These are phyloP conservation scores for Raddia guianensis DNA, from an alignment of 176 grass and related monocot species.

Conservation along the genomic window DNA sequence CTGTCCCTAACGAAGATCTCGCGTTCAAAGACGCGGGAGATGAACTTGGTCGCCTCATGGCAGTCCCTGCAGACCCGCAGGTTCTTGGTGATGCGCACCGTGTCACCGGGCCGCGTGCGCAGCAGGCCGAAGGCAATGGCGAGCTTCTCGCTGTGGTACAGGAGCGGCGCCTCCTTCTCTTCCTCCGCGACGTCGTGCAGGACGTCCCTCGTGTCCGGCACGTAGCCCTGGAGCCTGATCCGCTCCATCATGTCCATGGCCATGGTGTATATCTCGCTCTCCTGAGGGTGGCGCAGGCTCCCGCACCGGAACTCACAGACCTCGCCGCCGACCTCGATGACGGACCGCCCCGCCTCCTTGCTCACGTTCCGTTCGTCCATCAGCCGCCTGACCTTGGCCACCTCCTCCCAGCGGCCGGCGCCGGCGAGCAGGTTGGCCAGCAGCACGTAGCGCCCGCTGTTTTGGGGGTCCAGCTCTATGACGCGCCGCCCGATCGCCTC, in stretches of 20 bases:
- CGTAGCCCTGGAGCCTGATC: not conserved
- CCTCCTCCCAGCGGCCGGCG: conserved; percentile 54
- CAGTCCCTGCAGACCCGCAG: not conserved
- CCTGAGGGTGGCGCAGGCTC: not conserved
- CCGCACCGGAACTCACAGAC: not conserved
- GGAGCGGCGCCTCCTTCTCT: not conserved
- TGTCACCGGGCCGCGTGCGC: not conserved
- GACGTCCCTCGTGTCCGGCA: not conserved
- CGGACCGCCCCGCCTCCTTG: not conserved
- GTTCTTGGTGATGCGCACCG: not conserved
- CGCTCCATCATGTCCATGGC: not conserved
- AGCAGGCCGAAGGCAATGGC: not conserved
- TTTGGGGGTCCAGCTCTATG: conserved; percentile 70
- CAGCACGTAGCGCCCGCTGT: conserved; percentile 76
- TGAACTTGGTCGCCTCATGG: not conserved
- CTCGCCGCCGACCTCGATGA: not conserved
- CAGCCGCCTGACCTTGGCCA: not conserved
- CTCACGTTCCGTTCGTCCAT: not conserved
- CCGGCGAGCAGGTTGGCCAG: conserved; percentile 76
- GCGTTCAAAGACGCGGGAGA: not conserved
- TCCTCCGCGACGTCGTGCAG: not conserved
- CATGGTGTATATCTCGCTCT: not conserved
- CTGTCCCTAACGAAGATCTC: not conserved
- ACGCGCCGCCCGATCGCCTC: conserved; percentile 59
- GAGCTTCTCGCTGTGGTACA: not conserved